Percentiles rank a stretch among this genome's conserved stretches.
Conservation (phyloP, 169 alveolate genomes). For the Plasmodium vivax region DNA sequence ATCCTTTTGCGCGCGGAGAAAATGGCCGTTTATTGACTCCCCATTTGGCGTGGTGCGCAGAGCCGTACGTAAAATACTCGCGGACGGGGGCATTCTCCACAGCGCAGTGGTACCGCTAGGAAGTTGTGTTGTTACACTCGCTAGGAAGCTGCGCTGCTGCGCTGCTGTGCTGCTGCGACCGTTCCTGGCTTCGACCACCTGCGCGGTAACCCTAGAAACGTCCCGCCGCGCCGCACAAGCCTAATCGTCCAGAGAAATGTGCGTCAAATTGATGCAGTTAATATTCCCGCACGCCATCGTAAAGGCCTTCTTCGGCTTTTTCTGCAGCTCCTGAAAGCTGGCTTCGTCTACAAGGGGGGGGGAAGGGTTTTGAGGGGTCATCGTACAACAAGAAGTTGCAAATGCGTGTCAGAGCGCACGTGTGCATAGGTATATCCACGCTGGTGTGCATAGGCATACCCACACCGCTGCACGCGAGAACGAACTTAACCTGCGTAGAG, state of each 20-base stretch:
- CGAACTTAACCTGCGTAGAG: conserved; percentile 87
- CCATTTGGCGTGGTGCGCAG: neutral
- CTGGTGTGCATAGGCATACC: neutral
- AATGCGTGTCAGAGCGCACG: neutral
- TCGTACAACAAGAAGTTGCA: neutral
- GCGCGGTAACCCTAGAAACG: neutral
- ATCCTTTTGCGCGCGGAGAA: neutral
- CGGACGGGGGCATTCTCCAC: neutral
- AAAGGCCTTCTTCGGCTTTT: conserved; percentile 89
- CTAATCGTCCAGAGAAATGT: conserved; percentile 88
- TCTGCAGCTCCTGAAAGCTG: conserved; percentile 89
- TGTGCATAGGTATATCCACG: neutral
- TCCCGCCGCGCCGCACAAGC: neutral
- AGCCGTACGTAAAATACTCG: neutral
- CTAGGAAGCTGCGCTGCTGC: neutral
- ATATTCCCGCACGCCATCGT: conserved; percentile 91
- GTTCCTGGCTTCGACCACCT: neutral
- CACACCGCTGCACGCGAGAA: neutral
- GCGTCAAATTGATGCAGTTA: conserved; percentile 91
- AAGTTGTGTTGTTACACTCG: neutral
- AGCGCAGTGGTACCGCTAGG: neutral
- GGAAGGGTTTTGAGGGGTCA: neutral
- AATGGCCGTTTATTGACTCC: neutral
- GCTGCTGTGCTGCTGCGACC: too few relatives aligned
- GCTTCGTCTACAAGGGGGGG: conserved; percentile 86